Conservation (phyloP, 2,329 filamentous ascomycete species). For the Cadophora gregata region DNA sequence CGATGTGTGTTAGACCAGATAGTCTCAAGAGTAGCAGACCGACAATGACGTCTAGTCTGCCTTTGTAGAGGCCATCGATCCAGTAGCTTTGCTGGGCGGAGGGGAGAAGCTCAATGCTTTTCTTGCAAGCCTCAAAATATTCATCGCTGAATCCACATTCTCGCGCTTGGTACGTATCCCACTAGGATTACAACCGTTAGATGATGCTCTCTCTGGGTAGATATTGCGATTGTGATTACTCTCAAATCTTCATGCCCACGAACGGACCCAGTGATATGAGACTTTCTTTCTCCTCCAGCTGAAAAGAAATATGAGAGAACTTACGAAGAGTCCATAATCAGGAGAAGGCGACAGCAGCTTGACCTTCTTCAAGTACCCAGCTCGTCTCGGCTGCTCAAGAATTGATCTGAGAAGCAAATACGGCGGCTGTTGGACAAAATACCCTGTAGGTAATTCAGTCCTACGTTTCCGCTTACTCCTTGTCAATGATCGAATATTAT, state of each 20-base stretch:
- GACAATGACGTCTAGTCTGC: slow-evolving; percentile 18
- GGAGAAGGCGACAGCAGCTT: slow-evolving; percentile 7
- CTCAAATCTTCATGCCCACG: too few species aligned
- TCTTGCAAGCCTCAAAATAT: slow-evolving; percentile 8
- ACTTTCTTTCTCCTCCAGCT: too few species aligned
- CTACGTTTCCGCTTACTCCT: neutral
- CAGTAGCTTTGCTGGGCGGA: neutral
- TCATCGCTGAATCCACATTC: slow-evolving; percentile 17
- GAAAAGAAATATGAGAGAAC: neutral
- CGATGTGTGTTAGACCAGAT: slow-evolving; percentile 8
- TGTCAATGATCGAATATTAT: neutral
- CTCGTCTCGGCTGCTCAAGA: slow-evolving; percentile 17
- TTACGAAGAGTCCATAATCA: slow-evolving; percentile 18
- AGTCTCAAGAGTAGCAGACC: slow-evolving; percentile 19
- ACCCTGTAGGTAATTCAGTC: neutral
- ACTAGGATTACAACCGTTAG: neutral
- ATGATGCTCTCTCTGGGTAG: neutral
- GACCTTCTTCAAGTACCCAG: slow-evolving; percentile 16
- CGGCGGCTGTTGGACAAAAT: slow-evolving; percentile 16
- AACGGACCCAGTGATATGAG: neutral
- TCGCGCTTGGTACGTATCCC: slow-evolving; percentile 21
- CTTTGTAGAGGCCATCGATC: slow-evolving; percentile 14
- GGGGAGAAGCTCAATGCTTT: neutral
- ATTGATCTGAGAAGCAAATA: slow-evolving; percentile 24
- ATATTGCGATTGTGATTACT: too few species aligned